phyloP scores from a whole-genome alignment of 2,329 filamentous ascomycete species.

The Pseudogymnoascus sp. region DNA sequence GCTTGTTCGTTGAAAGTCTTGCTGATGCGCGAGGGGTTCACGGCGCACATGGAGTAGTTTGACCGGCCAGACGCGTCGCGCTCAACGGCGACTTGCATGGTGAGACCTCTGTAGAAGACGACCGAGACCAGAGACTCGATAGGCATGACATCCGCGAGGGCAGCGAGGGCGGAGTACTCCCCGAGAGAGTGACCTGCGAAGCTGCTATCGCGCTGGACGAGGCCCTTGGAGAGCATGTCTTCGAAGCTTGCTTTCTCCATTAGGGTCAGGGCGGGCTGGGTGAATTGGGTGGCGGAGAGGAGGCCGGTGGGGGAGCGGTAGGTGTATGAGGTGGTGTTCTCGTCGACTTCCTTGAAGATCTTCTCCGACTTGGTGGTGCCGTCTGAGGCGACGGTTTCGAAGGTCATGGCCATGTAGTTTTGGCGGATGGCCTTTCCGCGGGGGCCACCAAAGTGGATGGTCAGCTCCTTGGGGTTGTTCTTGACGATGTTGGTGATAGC shows the following conservation, averaged over 20 bases:
- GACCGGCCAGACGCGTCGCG: conserved; percentile 86
- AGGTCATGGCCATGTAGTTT: conserved; percentile 99
- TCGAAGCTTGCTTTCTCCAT: conserved; percentile 99
- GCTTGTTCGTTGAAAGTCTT: conserved; percentile 99
- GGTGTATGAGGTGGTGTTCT: conserved; percentile 90
- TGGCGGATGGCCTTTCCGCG: conserved; percentile 94
- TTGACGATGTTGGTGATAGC: conserved; percentile 98
- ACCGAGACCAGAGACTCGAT: conserved; percentile 97
- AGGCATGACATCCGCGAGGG: conserved; percentile 97
- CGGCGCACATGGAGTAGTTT: conserved; percentile 98
- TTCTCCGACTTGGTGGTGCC: conserved; percentile 95
- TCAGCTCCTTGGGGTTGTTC: conserved; percentile 98
- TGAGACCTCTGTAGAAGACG: conserved; percentile 97
- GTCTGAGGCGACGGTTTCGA: conserved; percentile 91
- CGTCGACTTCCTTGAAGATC: conserved; percentile 97
- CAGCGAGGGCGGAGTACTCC: conserved; percentile 95
- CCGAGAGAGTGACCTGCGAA: conserved; percentile 97
- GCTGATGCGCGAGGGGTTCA: conserved; percentile 95
- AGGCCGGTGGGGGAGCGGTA: conserved; percentile 92
- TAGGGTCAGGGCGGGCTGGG: conserved; percentile 88
- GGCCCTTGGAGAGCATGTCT: conserved; percentile 95
- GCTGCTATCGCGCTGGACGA: conserved; percentile 91
- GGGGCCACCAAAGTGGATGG: conserved; percentile 94
- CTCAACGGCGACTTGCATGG: conserved; percentile 98
- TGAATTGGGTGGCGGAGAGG: conserved; percentile 95